Percentiles rank a stretch among this genome's conserved stretches.
phyloP scores from a whole-genome alignment of 75 land plant genomes.

The Picea glauca region DNA sequence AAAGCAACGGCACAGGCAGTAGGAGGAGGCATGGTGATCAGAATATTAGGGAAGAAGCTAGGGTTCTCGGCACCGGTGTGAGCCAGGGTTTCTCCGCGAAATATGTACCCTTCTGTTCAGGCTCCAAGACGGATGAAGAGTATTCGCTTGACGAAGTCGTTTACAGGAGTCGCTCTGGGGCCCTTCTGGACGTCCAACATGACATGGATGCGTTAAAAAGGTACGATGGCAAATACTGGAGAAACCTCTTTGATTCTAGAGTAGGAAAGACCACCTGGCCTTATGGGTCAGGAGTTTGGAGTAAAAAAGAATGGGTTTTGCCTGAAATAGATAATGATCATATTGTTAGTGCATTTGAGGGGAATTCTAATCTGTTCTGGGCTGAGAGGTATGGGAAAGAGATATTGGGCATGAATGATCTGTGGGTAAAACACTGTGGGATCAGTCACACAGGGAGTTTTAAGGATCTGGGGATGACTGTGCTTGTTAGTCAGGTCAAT shows the following conservation, averaged over 20 bases:
- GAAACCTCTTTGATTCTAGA: slow-evolving; percentile 73
- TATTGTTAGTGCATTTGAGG: slow-evolving; percentile 83
- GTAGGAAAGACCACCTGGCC: slow-evolving; percentile 96
- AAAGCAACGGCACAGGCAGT: neutral
- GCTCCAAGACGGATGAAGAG: slow-evolving; percentile 34
- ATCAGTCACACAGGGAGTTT: slow-evolving; percentile 91
- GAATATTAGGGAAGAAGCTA: slow-evolving; percentile 61
- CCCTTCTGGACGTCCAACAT: slow-evolving; percentile 82
- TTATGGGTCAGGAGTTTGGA: slow-evolving; percentile 97
- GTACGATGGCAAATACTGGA: slow-evolving; percentile 75
- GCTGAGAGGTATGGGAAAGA: slow-evolving; percentile 84
- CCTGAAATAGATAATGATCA: slow-evolving; percentile 83
- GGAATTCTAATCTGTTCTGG: slow-evolving; percentile 95
- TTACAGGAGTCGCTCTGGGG: slow-evolving; percentile 78
- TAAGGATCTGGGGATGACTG: slow-evolving; percentile 96
- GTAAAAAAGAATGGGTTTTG: slow-evolving; percentile 86
- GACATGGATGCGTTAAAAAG: slow-evolving; percentile 71
- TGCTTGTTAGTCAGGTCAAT: slow-evolving; percentile 84
- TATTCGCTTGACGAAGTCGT: slow-evolving; percentile 92
- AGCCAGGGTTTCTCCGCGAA: slow-evolving; percentile 62
- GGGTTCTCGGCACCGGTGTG: slow-evolving; percentile 6
- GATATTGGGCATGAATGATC: slow-evolving; percentile 71
- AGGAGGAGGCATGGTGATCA: slow-evolving; percentile 22
- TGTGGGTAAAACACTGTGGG: slow-evolving; percentile 53
- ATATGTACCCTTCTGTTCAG: slow-evolving; percentile 76